These are phyloP conservation scores for Rachicladosporium sp. DNA, from an alignment of 2,329 filamentous ascomycete genomes.

Conservation along the genomic window DNA sequence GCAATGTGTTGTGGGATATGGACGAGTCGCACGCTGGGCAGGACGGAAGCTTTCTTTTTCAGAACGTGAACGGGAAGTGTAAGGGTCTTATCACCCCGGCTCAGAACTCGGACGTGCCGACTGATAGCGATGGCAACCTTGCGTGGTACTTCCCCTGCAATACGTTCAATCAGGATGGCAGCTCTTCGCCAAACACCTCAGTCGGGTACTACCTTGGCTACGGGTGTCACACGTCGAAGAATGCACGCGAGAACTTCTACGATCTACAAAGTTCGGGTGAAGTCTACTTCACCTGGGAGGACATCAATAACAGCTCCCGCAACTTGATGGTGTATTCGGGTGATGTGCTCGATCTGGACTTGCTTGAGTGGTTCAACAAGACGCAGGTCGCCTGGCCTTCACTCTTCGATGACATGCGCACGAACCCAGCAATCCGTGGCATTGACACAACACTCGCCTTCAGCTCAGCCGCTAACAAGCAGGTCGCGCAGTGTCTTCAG, in stretches of 20 bases:
- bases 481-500: conserved; percentile 72
- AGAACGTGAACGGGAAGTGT: conserved; percentile 95
- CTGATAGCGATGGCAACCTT: conserved; percentile 58
- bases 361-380: conserved; percentile 81
- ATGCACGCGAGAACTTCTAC: conserved; percentile 65
- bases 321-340: conserved; percentile 93
- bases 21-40: conserved; percentile 69
- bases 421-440: conserved; percentile 60
- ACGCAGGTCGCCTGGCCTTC: conserved; percentile 63
- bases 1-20: conserved; percentile 83
- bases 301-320: conserved; percentile 75
- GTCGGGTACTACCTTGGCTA: conserved; percentile 71
- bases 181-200: conserved; percentile 61
- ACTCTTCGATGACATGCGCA: conserved; percentile 67
- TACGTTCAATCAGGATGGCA: conserved; percentile 87
- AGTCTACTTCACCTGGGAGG: conserved; percentile 93
- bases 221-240: conserved; percentile 67
- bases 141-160: conserved; percentile 97
- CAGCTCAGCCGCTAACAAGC: conserved; percentile 56
- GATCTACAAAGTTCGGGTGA: conserved; percentile 58
- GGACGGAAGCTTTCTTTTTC: conserved; percentile 94
- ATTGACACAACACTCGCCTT: conserved; percentile 83
- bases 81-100: conserved; percentile 74
- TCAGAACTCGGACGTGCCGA: conserved; percentile 63
- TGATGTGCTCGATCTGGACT: conserved; percentile 77